phyloP scores from a whole-genome alignment of 331 rosid species.

The Arachis monticola region DNA sequence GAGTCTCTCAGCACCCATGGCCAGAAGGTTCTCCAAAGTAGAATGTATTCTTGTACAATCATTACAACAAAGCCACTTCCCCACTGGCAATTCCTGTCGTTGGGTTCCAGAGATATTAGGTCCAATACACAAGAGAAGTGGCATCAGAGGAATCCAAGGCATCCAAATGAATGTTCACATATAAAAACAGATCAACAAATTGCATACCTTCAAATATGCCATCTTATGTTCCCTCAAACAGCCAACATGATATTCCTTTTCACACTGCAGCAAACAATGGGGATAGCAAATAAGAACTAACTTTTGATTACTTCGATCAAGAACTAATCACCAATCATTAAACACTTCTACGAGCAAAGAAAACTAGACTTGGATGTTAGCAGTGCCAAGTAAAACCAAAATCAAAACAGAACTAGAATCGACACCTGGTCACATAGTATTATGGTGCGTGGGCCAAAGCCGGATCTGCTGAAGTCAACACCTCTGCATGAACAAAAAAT shows the following conservation, averaged over 20 bases:
- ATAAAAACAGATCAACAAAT: conserved; percentile 32
- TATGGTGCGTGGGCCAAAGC: conserved; percentile 96
- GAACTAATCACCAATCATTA: conserved; percentile 11
- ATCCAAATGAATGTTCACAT: conserved; percentile 27
- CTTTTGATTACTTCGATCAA: background rate
- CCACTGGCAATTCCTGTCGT: conserved; percentile 87
- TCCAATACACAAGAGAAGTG: conserved; percentile 29
- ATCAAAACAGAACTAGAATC: conserved; percentile 4
- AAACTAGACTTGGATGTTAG: background rate
- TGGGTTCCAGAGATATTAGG: conserved; percentile 29
- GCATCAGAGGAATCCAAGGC: background rate
- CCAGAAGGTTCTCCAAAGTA: conserved; percentile 69
- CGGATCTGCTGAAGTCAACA: conserved; percentile 91
- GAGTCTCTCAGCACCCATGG: conserved; percentile 70
- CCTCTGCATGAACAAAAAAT: conserved; percentile 56
- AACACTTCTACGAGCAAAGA: background rate
- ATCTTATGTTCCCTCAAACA: conserved; percentile 94
- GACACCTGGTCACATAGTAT: conserved; percentile 92
- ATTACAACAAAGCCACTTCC: conserved; percentile 89
- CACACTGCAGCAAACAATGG: conserved; percentile 64
- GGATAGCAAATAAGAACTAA: background rate
- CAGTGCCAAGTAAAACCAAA: conserved; percentile 26
- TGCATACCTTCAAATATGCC: conserved; percentile 83
- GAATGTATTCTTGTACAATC: conserved; percentile 79
- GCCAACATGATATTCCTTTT: conserved; percentile 96